phyloP scores from a whole-genome alignment of 148 eudicot species.

The Cornus controversa region DNA sequence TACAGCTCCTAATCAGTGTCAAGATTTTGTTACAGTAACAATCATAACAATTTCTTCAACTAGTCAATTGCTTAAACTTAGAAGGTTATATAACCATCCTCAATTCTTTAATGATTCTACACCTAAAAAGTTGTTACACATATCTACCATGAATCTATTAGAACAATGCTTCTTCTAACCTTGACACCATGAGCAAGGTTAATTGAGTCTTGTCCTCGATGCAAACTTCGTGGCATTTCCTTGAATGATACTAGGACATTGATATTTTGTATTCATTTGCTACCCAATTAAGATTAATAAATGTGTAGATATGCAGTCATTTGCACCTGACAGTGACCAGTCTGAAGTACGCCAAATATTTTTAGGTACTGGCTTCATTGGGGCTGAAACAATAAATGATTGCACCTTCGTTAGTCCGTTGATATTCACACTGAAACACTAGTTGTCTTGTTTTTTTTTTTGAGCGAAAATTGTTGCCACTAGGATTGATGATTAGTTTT shows the following conservation, averaged over 20 bases:
- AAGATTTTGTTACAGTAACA: not conserved
- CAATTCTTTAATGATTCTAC: not conserved
- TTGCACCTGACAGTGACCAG: not conserved
- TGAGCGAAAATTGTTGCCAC: not conserved
- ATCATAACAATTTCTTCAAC: no score
- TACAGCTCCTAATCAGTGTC: not conserved
- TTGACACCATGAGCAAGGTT: not conserved
- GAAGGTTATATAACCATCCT: not conserved
- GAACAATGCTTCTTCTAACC: not conserved
- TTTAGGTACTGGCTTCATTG: not conserved
- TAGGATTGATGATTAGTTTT: not conserved
- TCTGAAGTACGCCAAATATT: no score
- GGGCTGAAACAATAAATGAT: not conserved
- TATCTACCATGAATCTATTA: not conserved
- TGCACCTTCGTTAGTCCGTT: not conserved
- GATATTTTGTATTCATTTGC: not conserved
- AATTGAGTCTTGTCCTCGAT: not conserved
- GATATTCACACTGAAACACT: not conserved
- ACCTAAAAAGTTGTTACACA: not conserved
- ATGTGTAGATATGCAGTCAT: not conserved
- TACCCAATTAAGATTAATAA: not conserved
- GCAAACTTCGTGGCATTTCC: not conserved
- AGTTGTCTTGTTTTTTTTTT: not conserved
- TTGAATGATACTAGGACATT: not conserved
- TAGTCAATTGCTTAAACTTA: not conserved